Base-by-base conservation (phyloP, 345 rosid genomes). In the Iberis pinnata region DNA sequence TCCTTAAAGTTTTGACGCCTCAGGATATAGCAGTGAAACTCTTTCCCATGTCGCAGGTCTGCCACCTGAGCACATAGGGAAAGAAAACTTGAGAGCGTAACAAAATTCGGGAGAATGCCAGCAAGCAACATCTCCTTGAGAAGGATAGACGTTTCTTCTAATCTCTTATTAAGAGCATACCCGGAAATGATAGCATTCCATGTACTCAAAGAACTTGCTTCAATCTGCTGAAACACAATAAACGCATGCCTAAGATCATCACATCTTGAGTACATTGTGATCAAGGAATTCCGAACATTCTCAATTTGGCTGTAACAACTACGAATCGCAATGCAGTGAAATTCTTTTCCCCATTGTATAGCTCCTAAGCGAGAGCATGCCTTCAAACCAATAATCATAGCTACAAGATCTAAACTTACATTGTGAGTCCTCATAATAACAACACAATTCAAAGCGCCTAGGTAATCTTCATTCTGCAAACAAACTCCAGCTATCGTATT, bases 151-250 rank as follows among this genome's bases (percentile, higher is more conserved):
- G 86, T 80, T 65, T 80, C 90, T 60, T 80, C 81, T 15, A 57
- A 68, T 69, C 58, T 58, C 31, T 62, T 72, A 50, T 73, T 8
- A 53, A 67, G 66, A 13, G 73, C 56, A 40, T 31, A 84, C 49
- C 88, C 90, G 14, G 88, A 82, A 67, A 88, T 64, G 68, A 88
- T 79, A 9, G 88, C 74, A 42, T 84, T 88, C 86, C 95, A 84
- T 56, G 86, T 74, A 50, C 73, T 76, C 65, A 82, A 39, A 53
- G 59, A 63, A 68, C 69, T 79, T 20, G 26, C 49, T 66, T 75
- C 70, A 6, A 43, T 61, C 58, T 72, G 59, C 48, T 54, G 65
- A 67, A 88, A 84, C 64, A 78, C 56, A 18, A 61, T 24, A 53
- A 64, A 52, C 11, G 88, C 86, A 24, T 64, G 76, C 39, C 61